Percentiles rank a stretch among this genome's conserved stretches.
phyloP scores from a whole-genome alignment of 2,329 filamentous ascomycete species.

The Cladosporium austrohemisphaericum region DNA sequence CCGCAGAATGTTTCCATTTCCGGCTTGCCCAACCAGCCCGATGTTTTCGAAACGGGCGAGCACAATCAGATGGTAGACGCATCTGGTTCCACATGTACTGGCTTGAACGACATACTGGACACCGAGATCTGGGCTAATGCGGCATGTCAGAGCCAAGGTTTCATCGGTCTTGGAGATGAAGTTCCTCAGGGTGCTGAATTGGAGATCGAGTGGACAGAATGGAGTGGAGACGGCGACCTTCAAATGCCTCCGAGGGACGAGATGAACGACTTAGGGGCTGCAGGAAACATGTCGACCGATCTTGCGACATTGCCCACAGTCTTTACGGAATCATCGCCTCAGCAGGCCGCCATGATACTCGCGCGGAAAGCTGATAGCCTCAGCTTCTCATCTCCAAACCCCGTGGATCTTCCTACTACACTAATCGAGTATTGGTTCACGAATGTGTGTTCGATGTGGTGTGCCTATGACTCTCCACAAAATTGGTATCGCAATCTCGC shows the following conservation, averaged over 20 bases:
- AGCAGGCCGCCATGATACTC: background rate
- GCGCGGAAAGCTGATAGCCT: background rate
- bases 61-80: background rate
- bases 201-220: conserved; percentile 4
- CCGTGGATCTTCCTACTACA: conserved; percentile 15
- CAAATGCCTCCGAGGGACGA: background rate
- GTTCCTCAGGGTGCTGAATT: background rate
- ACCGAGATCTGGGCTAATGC: background rate
- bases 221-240: background rate
- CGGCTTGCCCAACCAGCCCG: background rate
- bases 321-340: background rate
- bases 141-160: background rate
- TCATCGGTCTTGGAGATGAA: background rate
- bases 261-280: background rate
- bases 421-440: conserved; percentile 21
- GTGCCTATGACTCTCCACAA: conserved; percentile 18
- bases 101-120: background rate
- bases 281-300: background rate
- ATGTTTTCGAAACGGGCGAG: background rate
- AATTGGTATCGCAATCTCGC: conserved; percentile 20
- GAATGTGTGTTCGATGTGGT: conserved; percentile 21
- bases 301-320: background rate
- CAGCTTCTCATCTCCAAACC: background rate
- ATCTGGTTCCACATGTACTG: background rate
- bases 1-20: conserved; percentile 2